phyloP scores from a whole-genome alignment of 1,284 basidiomycete species.

The Anthracocystis walkeri region DNA sequence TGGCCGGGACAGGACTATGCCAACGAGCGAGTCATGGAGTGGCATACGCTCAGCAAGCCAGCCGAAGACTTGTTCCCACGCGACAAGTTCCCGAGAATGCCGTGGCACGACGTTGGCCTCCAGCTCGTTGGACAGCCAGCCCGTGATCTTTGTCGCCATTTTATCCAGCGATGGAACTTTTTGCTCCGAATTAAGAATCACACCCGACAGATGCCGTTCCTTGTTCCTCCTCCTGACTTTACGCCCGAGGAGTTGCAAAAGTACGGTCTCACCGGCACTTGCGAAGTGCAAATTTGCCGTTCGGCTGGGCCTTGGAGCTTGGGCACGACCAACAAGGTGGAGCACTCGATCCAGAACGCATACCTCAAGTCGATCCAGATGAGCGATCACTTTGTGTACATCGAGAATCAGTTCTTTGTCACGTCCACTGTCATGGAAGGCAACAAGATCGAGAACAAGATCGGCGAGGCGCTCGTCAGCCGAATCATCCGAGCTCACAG shows the following conservation, averaged over 20 bases:
- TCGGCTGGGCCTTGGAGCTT: conserved; percentile 96
- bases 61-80: conserved; percentile 95
- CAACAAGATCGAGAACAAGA: conserved; percentile 88
- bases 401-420: conserved; percentile 98
- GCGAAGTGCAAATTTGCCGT: conserved; percentile 95
- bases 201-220: conserved; percentile 88
- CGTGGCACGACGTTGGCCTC: conserved; percentile 97
- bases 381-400: conserved; percentile 79
- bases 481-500: conserved; percentile 90
- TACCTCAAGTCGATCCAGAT: conserved; percentile 91
- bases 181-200: conserved; percentile 76
- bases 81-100: conserved; percentile 89
- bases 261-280: conserved; percentile 90
- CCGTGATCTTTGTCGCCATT: conserved; percentile 92
- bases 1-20: conserved; percentile 94
- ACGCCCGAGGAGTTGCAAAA: conserved; percentile 82
- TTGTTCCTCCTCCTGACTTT: conserved; percentile 93
- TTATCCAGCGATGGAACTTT: conserved; percentile 81
- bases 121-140: conserved; percentile 97
- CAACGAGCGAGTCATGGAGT: conserved; percentile 89
- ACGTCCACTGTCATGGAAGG: conserved; percentile 91
- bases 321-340: conserved; percentile 85
- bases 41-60: conserved; percentile 87
- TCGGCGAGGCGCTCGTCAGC: conserved; percentile 92
- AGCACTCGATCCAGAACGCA: conserved; percentile 94